phyloP scores from a whole-genome alignment of 495 filamentous ascomycete species.

The Pseudomonodictys pantanalensis region DNA sequence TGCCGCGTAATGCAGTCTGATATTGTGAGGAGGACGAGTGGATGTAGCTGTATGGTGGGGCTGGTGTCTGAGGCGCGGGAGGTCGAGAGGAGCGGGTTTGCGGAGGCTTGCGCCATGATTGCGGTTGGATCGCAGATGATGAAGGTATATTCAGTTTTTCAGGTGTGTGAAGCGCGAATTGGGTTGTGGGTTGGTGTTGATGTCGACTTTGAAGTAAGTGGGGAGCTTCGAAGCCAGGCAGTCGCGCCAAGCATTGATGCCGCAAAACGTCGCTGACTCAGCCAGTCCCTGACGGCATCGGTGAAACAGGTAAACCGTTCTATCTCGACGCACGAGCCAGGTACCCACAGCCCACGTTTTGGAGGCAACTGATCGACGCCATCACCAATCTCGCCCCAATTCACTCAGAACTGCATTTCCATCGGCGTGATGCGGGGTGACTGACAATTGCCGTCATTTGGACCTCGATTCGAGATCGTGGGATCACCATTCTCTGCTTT shows the following conservation, averaged over 20 bases:
- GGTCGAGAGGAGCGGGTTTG: slow-evolving; percentile 56
- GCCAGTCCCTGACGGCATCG: too few species aligned
- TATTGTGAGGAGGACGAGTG: slow-evolving; percentile 90
- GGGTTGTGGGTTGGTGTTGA: slow-evolving; percentile 13
- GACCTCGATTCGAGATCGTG: too few species aligned
- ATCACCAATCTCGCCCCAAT: slow-evolving; percentile 4
- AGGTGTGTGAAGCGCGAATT: too few species aligned
- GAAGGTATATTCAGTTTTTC: too few species aligned
- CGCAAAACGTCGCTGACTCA: background rate
- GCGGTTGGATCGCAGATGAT: slow-evolving; percentile 1
- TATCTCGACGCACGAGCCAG: too few species aligned
- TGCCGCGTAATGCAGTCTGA: slow-evolving; percentile 95
- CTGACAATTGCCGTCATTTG: too few species aligned
- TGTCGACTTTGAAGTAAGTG: background rate
- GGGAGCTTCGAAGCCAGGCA: slow-evolving; percentile 23
- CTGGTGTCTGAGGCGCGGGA: slow-evolving; percentile 70
- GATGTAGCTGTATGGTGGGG: slow-evolving; percentile 82
- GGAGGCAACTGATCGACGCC: background rate
- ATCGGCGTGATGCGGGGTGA: too few species aligned
- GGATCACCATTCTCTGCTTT: too few species aligned
- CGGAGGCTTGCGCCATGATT: slow-evolving; percentile 41
- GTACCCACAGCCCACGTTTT: too few species aligned
- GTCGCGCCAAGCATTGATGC: slow-evolving; percentile 9
- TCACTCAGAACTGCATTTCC: too few species aligned
- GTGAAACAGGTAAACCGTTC: slow-evolving; percentile 16